Evolutionary conservation across 208 protist species (phyloP), one percentile per base, ranked within the genome.

Genomic region (Vickermania ingenoplastis): DNA sequence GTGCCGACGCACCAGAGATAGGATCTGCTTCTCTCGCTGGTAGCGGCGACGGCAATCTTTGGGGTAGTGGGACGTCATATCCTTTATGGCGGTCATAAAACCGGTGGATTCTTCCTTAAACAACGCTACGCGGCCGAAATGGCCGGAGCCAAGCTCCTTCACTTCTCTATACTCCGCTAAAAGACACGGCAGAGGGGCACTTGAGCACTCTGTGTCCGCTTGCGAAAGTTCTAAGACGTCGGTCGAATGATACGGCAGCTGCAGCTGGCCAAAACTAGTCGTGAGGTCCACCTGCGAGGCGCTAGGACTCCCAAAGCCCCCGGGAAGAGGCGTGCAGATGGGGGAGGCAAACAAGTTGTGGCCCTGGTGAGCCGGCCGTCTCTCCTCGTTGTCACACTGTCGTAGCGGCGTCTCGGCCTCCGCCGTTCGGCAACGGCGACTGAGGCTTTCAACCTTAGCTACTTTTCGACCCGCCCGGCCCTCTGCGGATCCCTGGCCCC

Each of bases 151-250:
- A 0, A 94, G 65, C 41, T 87, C 80, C n/a, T 63, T 63, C 14
- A 94, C 71, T 53, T 94, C 88, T 56, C 79, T 76, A 67, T 86
- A 94, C 61, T 91, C 83, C 27, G 76, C 81, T 23, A 91, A 61
- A 66, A 91, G 86, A 41, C 84, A 77, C 1, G 63, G 69, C 5
- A 76, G 73, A 25, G 91, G 70, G 21, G 90, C 71, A 67, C 77
- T 85, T 23, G 83, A 87, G 63, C 65, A 83, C 67, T 89, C 83
- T 36, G 84, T 81, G 50, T 94, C 83, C 0, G 77, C 81, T 65
- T 93, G 86, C n/a, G 86, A 93, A 61, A 73, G 62, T 41, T 93
- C 86, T 26, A 75, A 54, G 1, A 41, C 57, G 31, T 86, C 84
- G 31, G 59, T 59, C 0, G 60, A 58, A 21, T 41, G 59, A 55